Evolutionary conservation across 2,329 filamentous ascomycete genomes (phyloP), one percentile per base, ranked within the genome.

Genomic region (Arthrinium puccinioides): DNA sequence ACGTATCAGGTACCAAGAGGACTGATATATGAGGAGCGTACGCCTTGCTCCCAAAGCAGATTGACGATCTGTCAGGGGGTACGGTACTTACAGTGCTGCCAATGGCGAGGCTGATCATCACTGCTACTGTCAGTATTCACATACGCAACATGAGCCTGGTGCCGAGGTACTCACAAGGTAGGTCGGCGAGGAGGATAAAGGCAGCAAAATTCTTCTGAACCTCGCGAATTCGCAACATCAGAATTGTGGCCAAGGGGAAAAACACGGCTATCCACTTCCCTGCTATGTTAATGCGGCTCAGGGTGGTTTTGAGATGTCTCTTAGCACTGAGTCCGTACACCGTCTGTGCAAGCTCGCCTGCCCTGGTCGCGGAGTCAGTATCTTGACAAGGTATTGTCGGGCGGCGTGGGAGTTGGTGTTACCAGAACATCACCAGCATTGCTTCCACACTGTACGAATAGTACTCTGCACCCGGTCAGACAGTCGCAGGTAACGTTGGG

Each of bases 351-450:
- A 44, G 34, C 16, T 44, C 42, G 24, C 37, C 41, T 28, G 42
- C 39, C 42, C 39, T 41, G 14, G 4, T n/a, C n/a, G n/a, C n/a
- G n/a, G n/a, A n/a, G n/a, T n/a, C n/a, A n/a, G n/a, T n/a, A n/a
- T n/a, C n/a, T n/a, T n/a, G n/a, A n/a, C n/a, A n/a, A n/a, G n/a
- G n/a, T n/a, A n/a, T n/a, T n/a, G n/a, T n/a, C n/a, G n/a, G n/a
- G n/a, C n/a, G n/a, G n/a, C n/a, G n/a, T n/a, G n/a, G n/a, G n/a
- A n/a, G 19, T 28, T 4, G 25, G 21, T 23, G 21, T 11, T 31
- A 47, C 49, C 50, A 51, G 29, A 52, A 52, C 43, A 53, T 45
- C n/a, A 53, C 46, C 15, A 50, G 46, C 45, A 53, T 46, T 8
- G 50, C 46, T 29, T 52, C 44, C 5, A 46, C 49, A 29, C 38